Base-by-base conservation (phyloP, 495 filamentous ascomycete species). In the Penicillium canariense region DNA sequence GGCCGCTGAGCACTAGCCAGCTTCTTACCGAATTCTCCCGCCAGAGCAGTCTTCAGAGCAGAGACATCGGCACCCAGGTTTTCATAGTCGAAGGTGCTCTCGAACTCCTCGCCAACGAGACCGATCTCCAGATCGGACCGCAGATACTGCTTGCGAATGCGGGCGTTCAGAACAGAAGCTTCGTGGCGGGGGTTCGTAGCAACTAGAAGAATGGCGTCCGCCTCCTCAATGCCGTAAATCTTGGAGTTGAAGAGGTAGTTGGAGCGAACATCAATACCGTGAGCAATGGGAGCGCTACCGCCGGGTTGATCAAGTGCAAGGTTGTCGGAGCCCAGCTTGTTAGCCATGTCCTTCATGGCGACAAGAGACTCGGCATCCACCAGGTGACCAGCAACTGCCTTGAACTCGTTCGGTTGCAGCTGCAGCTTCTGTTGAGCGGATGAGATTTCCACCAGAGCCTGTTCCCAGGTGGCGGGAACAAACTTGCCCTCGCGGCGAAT, bases 171-270 rank as follows among this genome's bases (percentile, higher is more conserved):
- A 52, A 91, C 89, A 36, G 94, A 90, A 40, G 94, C 94, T 73
- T 98, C 94, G 59, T 93, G 87, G 50, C 94, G 85, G 25, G 94
- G 88, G 75, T 98, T 98, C 55, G 90, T 96, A 56, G 92, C 94
- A 58, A 97, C 81, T 18, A 98, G 81, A 49, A 98, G 87, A 50
- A 98, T 89, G 58, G 81, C 85, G 72, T 97, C 94, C 34, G 93
- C 91, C 56, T 95, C 90, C 71, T 97, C 94, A 27, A 97, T 88
- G 60, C 88, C 92, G 65, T 81, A 86, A 61, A 98, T 92, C 71
- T 84, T 90, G 27, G 91, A 96, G 80, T 98, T 98, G 81, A 98
- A 96, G 36, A 89, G 78, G 68, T 95, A 98, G 75, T 93, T 97
- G 38, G 91, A 88, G 40, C 94, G 90, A 52, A 97, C 82, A 66